Percentiles rank a stretch among this genome's conserved stretches.
Conservation (phyloP, 495 filamentous ascomycete species). For the Podospora conica region DNA sequence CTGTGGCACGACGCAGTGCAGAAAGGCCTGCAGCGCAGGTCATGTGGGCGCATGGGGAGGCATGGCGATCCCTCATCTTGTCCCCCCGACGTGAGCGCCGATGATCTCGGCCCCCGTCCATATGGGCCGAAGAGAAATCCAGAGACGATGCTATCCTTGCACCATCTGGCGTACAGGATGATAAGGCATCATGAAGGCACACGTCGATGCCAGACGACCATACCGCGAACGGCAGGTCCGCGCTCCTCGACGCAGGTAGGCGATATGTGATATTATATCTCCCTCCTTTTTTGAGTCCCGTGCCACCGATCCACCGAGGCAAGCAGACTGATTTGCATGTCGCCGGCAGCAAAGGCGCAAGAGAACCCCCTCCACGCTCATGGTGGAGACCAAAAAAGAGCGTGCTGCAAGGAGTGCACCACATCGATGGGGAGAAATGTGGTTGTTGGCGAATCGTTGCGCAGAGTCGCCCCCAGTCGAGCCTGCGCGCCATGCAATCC, state of each 20-base stretch:
- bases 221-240: slow-evolving; percentile 21
- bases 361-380: not conserved
- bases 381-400: not conserved
- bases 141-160: not conserved
- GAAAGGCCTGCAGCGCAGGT: not conserved
- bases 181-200: slow-evolving; percentile 3
- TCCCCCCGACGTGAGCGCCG: not conserved
- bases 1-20: not conserved
- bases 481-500: slow-evolving; percentile 18
- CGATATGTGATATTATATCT: slow-evolving; percentile 3
- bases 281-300: slow-evolving; percentile 5
- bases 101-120: not conserved
- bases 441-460: slow-evolving; percentile 12
- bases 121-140: not conserved
- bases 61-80: not conserved
- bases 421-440: not conserved
- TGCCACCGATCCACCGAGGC: slow-evolving; percentile 3
- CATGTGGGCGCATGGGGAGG: not conserved
- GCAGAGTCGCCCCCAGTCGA: slow-evolving; percentile 10
- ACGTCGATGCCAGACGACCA: slow-evolving; percentile 12
- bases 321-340: slow-evolving; percentile 1
- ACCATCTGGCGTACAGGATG: not conserved
- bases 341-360: not conserved
- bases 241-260: slow-evolving; percentile 2
- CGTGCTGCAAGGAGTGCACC: slow-evolving; percentile 5